Evolutionary conservation across 2,329 filamentous ascomycete species (phyloP), one percentile per base, ranked within the genome.

Genomic region (Aspergillus sp.): DNA sequence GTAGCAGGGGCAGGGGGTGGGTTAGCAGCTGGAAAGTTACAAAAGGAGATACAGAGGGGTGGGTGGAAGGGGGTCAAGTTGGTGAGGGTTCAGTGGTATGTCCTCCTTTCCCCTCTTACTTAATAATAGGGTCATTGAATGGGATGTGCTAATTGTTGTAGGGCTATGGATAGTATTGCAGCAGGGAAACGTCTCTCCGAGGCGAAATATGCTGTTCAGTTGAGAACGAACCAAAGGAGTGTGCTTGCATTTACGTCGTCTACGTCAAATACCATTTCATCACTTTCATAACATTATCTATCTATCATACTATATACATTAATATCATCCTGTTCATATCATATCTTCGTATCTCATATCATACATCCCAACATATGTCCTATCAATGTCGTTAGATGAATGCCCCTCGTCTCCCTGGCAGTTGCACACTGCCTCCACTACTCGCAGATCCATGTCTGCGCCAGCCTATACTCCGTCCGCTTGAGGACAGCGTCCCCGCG

Each of bases 121-220:
- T 55, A 23, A 23, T 23, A 6, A 23, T 23, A 23, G 23, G 9
- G 10, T 19, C 0, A 15, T 17, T 45, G n/a, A n/a, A 21, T 4
- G 38, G 15, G 12, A 21, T n/a, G 39, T 36, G 17, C 8, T 32
- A 55, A 63, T 73, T 55, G 15, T 39, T 30, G 13, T 59, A 91
- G 90, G 91, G 86, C 91, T 5, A 77, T 96, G n/a, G 91, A 96
- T 72, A 93, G 91, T 73, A 82, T 97, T 66, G 90, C 89, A 66
- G 87, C 84, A 1, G 89, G 89, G 3, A 91, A 86, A 72, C 82
- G 92, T 58, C 80, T 96, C 45, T 82, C 90, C 0, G 93, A 97
- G 77, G 84, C 87, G 28, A 81, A 85, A 56, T 97, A 93, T 72
- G 82, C 85, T 36, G 73, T 90, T 65, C 87, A 85, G 67, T 74